Conservation (phyloP, 306 rosid species). For the Lablab purpureus region DNA sequence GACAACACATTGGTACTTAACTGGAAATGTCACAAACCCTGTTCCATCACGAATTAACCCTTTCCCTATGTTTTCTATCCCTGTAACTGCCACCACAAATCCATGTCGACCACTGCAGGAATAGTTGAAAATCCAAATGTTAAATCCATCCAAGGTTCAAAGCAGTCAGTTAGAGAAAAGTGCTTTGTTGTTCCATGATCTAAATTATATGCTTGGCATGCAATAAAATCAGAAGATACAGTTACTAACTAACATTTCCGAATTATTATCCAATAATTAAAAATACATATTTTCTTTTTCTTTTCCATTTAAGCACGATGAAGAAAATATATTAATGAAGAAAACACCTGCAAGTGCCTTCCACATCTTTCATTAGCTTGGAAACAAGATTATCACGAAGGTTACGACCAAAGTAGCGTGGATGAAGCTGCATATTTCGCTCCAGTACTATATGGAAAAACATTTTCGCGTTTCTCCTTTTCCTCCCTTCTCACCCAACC, state of each 20-base stretch:
- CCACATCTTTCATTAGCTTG: slow-evolving; percentile 98
- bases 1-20: slow-evolving; percentile 97
- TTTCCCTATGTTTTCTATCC: slow-evolving; percentile 87
- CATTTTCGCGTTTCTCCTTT: slow-evolving; percentile 50
- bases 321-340: not conserved
- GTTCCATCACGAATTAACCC: slow-evolving; percentile 94
- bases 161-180: slow-evolving; percentile 1
- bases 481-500: not conserved
- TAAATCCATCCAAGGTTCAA: slow-evolving; percentile 4
- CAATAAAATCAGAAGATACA: not conserved
- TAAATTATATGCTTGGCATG: not conserved
- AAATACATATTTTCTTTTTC: not conserved
- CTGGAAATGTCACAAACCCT: slow-evolving; percentile 93
- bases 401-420: slow-evolving; percentile 93
- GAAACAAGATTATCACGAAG: slow-evolving; percentile 85
- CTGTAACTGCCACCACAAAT: slow-evolving; percentile 94
- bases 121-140: slow-evolving; percentile 32
- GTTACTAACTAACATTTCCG: not conserved
- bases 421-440: slow-evolving; percentile 96
- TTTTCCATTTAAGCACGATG: not conserved
- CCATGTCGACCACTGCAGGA: slow-evolving; percentile 90
- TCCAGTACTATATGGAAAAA: slow-evolving; percentile 94
- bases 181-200: not conserved
- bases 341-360: slow-evolving; percentile 90
- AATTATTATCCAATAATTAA: not conserved